A percentile compares a stretch with the other conserved stretches of the same genome.
Conservation (phyloP, 352 stramenopile species). For the Phytophthora syringae region DNA sequence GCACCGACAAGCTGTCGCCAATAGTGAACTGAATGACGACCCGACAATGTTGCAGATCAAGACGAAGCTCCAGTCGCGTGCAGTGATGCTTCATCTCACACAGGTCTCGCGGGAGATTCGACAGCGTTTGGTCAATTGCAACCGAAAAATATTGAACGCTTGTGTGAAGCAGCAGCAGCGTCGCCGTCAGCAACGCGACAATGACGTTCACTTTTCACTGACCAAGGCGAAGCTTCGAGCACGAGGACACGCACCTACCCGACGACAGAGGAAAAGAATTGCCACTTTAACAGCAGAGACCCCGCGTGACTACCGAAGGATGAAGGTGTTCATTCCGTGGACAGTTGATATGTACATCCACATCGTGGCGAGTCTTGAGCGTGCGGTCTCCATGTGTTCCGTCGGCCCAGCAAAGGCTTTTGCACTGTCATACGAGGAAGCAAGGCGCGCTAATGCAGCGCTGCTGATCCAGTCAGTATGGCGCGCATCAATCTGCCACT, state of each 20-base stretch:
- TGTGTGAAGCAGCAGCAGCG: constrained; percentile 58
- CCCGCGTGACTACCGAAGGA: constrained; percentile 43
- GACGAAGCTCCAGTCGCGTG: constrained; percentile 34
- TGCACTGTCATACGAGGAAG: constrained; percentile 64
- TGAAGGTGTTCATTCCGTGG: constrained; percentile 75
- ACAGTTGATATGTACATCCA: constrained; percentile 85
- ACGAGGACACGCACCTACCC: constrained; percentile 50
- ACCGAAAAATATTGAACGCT: constrained; percentile 60
- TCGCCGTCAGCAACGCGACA: constrained; percentile 13
- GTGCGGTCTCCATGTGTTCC: constrained; percentile 41
- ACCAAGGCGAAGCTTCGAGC: constrained; percentile 41
- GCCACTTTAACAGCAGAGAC: not conserved
- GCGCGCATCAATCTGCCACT: constrained; percentile 48
- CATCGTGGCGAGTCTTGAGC: constrained; percentile 48
- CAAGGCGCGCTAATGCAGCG: constrained; percentile 47
- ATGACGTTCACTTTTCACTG: constrained; percentile 38
- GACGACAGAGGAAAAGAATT: constrained; percentile 42
- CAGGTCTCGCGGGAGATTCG: constrained; percentile 55
- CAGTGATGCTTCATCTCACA: constrained; percentile 51
- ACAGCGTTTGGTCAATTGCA: constrained; percentile 65
- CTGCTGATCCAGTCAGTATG: constrained; percentile 64
- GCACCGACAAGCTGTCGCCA: constrained; percentile 25
- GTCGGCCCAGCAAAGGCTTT: constrained; percentile 42
- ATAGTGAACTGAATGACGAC: not conserved
- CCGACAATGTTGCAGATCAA: constrained; percentile 7